Evolutionary conservation across 345 rosid genomes (phyloP), one percentile per base, ranked within the genome.

Genomic region (Passiflora organensis): DNA sequence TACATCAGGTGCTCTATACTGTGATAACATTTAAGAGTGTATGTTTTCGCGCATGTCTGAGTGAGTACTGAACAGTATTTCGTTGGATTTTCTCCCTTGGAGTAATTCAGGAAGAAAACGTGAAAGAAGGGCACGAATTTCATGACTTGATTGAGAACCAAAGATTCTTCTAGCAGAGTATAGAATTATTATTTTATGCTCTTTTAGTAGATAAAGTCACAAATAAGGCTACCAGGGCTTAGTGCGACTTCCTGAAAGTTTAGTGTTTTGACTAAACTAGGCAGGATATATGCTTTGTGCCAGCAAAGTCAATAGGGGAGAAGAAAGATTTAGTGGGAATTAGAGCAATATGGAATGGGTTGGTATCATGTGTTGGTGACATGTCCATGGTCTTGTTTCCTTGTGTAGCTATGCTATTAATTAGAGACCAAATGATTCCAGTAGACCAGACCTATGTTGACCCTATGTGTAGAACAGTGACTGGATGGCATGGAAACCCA

Each of bases 361-460:
- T 41, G 43, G 13, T 11, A 41, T 41, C 43, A 41, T 41, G n/a
- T 32, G 10, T 28, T 19, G n/a, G 13, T 22, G 43, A 41, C n/a
- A 15, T 41, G 34, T 20, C 46, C 20, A 12, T 37, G 20, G 19
- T 15, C 15, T 53, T 51, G 55, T 51, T 51, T 43, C 28, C 10
- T 16, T 57, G 24, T 45, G 42, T 15, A 2, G n/a, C 13, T 41
- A 41, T 41, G n/a, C 10, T 4, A 41, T 11, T 11, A 8, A 11
- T 41, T 41, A 15, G 64, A 17, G 56, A 49, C 48, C 38, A 50
- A 49, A 23, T 48, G 46, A 15, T 38, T 39, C 25, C n/a, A 21
- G 28, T 42, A 52, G 55, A 53, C 6, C 54, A 48, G 16, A 5
- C 10, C 20, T 10, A 5, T 32, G 32, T n/a, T 36, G 62, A 34